Percentiles rank a stretch among this genome's conserved stretches.
These are phyloP conservation scores for Paxillus rubicundulus DNA, from an alignment of 768 basidiomycete genomes.

Conservation along the genomic window DNA sequence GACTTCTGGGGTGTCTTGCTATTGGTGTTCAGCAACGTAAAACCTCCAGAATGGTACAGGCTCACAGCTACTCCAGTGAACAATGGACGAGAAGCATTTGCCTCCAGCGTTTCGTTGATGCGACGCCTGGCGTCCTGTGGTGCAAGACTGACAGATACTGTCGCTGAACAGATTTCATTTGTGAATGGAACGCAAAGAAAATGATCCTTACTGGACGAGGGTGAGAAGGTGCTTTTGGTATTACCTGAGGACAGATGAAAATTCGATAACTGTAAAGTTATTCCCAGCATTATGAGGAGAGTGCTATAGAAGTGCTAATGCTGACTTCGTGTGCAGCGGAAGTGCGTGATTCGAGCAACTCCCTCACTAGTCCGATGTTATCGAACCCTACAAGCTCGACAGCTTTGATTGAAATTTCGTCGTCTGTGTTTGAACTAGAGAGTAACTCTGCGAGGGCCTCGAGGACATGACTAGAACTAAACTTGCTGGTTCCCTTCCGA, in stretches of 20 bases:
- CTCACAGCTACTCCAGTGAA: conserved; percentile 56
- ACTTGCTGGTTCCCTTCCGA: conserved; percentile 13
- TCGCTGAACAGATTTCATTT: conserved; percentile 1
- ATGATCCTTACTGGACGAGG: conserved; percentile 8
- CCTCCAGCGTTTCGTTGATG: conserved; percentile 57
- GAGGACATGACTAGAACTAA: conserved; percentile 5
- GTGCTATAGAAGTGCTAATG: not conserved
- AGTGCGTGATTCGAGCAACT: conserved; percentile 60
- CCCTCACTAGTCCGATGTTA: conserved; percentile 72
- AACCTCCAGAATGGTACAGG: not conserved
- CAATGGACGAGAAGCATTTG: conserved; percentile 64
- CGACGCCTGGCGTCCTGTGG: conserved; percentile 54
- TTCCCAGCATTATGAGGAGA: not conserved
- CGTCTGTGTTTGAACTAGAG: conserved; percentile 51
- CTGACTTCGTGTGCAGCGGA: conserved; percentile 50
- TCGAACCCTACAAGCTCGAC: conserved; percentile 84
- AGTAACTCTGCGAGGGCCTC: conserved; percentile 38
- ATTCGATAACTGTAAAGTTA: conserved; percentile 16
- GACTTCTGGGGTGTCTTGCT: conserved; percentile 57
- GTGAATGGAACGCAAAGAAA: not conserved
- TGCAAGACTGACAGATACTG: conserved; percentile 31
- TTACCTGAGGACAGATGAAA: not conserved
- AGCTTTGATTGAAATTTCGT: conserved; percentile 75
- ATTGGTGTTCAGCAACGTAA: conserved; percentile 10
- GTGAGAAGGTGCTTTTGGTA: not conserved